Base-by-base conservation (phyloP, 2,329 filamentous ascomycete species). In the Fusarium sarcochroum region DNA sequence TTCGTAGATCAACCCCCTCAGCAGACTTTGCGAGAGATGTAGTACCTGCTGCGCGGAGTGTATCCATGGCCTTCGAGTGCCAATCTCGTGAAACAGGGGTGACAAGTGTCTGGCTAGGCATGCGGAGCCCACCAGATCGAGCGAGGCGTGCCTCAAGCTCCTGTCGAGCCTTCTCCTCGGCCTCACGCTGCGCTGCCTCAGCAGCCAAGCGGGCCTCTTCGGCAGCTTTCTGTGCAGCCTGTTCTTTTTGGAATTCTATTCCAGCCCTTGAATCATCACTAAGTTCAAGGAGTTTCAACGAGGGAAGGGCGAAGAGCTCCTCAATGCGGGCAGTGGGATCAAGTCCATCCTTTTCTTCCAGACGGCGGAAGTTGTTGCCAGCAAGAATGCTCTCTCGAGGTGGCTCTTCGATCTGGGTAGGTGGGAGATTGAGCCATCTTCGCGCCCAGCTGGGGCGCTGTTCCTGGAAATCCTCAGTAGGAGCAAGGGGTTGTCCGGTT, bases 1-100 rank as follows among this genome's bases (percentile, higher is more conserved):
- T 75, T 30, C 73, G 72, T 17, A 92, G 78, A 14, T 85, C 80
- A 4, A 81, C 81, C 2, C 85, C 84, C 63, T 86, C 85, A 8
- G 80, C 77, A 11, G 85, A 84, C 53, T 76, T 82, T 58, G 81
- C 82, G 50, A 87, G 76, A 48, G 76, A 77, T 8, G 73, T 73
- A 17, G 75, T 69, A 34, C 75, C 69, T 38, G 77, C 64, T 21
- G 80, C 74, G n/a, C 74, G 70, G 35, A 84, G 69, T 1, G 80
- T 81, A 10, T 69, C 65, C 9, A 71, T 57, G 7, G 73, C 76
- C 32, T 70, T 67, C 14, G 42, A 54, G 25, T 65, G 58, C 77
- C 78, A 80, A 17, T 70, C 49, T 6, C 63, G 44, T 32, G 72
- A 75, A n/a, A 80, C 63, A 10, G 74, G 70, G 7, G 63, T 40